Conservation (phyloP, 2,329 filamentous ascomycete genomes). For the Hypoxylon rubiginosum region DNA sequence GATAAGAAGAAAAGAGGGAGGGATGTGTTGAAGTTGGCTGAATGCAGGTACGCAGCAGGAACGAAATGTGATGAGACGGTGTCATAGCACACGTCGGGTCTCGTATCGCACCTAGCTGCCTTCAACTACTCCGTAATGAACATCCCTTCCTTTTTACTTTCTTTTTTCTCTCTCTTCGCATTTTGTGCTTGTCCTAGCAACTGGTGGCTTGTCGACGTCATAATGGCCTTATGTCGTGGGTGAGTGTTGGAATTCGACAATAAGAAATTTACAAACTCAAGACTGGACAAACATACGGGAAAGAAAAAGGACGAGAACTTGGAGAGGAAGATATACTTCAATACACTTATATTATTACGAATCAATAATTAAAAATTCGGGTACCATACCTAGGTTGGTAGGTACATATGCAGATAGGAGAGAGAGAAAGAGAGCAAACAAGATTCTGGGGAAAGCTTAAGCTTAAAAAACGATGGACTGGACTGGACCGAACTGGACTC, state of each 20-base stretch:
- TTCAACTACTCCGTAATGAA: not conserved
- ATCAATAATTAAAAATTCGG: not conserved
- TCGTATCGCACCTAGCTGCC: conserved; percentile 13
- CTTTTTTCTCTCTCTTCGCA: conserved; percentile 1
- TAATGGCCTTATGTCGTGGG: conserved; percentile 17
- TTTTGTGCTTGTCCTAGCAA: conserved; percentile 4
- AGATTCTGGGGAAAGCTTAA: conserved; percentile 21
- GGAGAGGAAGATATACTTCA: not conserved
- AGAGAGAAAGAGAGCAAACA: conserved; percentile 28
- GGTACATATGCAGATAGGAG: conserved; percentile 10
- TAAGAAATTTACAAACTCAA: not conserved
- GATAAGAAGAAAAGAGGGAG: not conserved
- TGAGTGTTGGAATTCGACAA: conserved; percentile 9
- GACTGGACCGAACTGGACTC: conserved; percentile 1
- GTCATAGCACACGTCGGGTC: conserved; percentile 4
- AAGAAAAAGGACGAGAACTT: not conserved
- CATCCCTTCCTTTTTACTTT: conserved; percentile 5
- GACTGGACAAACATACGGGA: not conserved
- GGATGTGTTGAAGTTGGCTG: not conserved
- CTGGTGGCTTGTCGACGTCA: conserved; percentile 26
- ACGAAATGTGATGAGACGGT: not conserved
- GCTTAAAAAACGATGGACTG: conserved; percentile 5
- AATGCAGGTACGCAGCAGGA: not conserved
- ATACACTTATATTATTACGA: not conserved
- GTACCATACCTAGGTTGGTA: conserved; percentile 18